Conservation (phyloP, 2,329 filamentous ascomycete species). For the Pseudonectria foliicola region DNA sequence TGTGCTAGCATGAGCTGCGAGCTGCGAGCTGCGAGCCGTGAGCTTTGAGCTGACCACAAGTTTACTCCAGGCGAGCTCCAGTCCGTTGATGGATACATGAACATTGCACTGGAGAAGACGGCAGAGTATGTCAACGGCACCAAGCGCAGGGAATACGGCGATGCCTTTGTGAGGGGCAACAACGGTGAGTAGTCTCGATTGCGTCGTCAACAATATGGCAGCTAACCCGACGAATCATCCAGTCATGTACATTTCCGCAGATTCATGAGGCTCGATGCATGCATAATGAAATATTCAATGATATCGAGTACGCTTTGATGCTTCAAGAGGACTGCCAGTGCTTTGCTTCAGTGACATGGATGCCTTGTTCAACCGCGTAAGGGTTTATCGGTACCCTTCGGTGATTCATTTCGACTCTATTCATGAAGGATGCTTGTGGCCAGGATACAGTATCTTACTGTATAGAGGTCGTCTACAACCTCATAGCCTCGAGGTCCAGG, state of each 20-base stretch:
- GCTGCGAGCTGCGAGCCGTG: constrained; percentile 6
- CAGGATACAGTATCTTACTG: background rate
- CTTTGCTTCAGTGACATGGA: too few species aligned
- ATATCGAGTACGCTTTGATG: background rate
- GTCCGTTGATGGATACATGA: constrained; percentile 99
- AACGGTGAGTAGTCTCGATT: constrained; percentile 58
- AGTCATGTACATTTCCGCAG: constrained; percentile 68
- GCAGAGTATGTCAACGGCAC: constrained; percentile 84
- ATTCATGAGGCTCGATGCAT: constrained; percentile 33
- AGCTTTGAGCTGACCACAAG: background rate
- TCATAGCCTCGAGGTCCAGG: constrained; percentile 50
- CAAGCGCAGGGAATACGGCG: constrained; percentile 77
- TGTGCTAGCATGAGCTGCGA: too few species aligned
- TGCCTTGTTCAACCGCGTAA: constrained; percentile 1
- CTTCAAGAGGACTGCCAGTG: too few species aligned
- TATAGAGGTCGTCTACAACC: constrained; percentile 2
- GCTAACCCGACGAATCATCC: constrained; percentile 6
- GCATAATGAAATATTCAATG: constrained; percentile 12
- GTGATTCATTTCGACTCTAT: too few species aligned
- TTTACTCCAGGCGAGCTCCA: constrained; percentile 72
- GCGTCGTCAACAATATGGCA: background rate
- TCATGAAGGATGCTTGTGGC: too few species aligned
- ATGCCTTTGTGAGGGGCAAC: constrained; percentile 93
- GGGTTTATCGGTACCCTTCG: constrained; percentile 5
- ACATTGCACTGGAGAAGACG: constrained; percentile 95